Evolutionary conservation across 2,329 filamentous ascomycete genomes (phyloP), one percentile per base, ranked within the genome.

Genomic region (Cladosporium sp.): DNA sequence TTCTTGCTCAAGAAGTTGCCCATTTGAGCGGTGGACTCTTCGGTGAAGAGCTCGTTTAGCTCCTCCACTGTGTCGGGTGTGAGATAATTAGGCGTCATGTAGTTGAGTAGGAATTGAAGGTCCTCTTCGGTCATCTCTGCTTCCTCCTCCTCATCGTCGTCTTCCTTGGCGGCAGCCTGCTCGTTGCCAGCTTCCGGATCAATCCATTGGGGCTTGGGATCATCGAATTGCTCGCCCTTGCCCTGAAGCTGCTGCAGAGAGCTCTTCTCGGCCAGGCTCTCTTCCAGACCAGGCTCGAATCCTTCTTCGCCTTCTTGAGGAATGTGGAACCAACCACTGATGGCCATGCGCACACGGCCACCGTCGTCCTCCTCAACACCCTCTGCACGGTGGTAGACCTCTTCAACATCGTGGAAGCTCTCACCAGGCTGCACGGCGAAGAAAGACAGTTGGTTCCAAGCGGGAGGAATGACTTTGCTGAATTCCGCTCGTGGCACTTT

Each of bases 261-360:
- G 78, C 93, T 98, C 78, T 92, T 92, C 77, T 92, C 89, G 14
- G 91, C 92, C 69, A 96, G 87, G 76, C 89, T 91, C 81, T 96
- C 92, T 78, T 98, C 94, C 64, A 95, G 85, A 4, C 94, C 95
- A 75, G 91, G 83, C 71, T 96, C 88, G 72, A 90, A 99, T 52
- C 95, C 95, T 29, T 96, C 92, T 78, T 99, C 95, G 65, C 94
- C 94, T 71, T 91, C 81, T 79, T 99, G 95, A 0, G 95, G 95
- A 69, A 99, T 98, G 79, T 99, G 95, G 78, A 96, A 99, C 95
- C 95, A 99, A 62, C 95, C 95, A 76, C 92, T 97, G 75, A 99
- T 97, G 60, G 95, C 95, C 94, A 99, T 98, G 71, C 95, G 89
- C 58, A 97, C 88, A 57, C 92, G 87, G 0, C 89, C 90, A 21